Evolutionary conservation across 257 asterid genomes (phyloP), one percentile per base, ranked within the genome.

Genomic region (Pogostemon cablin): DNA sequence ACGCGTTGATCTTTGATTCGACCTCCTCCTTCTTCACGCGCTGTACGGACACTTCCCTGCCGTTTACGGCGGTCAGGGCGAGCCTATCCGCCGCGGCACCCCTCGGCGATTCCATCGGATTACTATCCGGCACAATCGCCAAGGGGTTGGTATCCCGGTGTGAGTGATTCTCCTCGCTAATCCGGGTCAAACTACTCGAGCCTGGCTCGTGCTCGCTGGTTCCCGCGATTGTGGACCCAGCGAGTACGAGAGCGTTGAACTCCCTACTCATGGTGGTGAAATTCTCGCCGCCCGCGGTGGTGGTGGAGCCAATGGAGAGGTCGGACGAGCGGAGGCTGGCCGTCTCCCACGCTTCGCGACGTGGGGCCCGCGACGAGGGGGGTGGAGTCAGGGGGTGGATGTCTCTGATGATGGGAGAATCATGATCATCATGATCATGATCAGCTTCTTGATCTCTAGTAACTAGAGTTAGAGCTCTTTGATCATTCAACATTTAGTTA

Each of bases 311-410:
- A 69, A 52, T 6, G 35, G 96, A 91, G 40, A 81, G 72, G 49
- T 93, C 68, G 2, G 90, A 76, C 4, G 92, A 85, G 71, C 88
- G 17, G 4, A 59, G 86, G 77, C 87, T 79, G 12, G 72, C 41
- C 3, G 87, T 72, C 55, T 85, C 95, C 91, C 91, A 83, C 2
- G 86, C 25, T 32, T 77, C 83, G 7, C 72, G 82, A 0, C 81
- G 76, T 1, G 76, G 77, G 63, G 41, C 62, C 50, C 71, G 78
- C 66, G 81, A 10, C 9, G 10, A 49, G 40, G 39, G 50, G 7
- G 96, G 93, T n/a, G 96, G 96, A 9, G 88, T 86, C 49, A 92
- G 73, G 40, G 98, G 96, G 35, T 90, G 90, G 86, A 92, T 92
- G 60, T 92, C 98, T 56, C 96, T 73, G 48, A 90, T 67, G 57